Percentiles rank a stretch among this genome's conserved stretches.
Evolutionary conservation across 2,329 filamentous ascomycete genomes (phyloP).

Genomic region (Bipolaris gigantea): DNA sequence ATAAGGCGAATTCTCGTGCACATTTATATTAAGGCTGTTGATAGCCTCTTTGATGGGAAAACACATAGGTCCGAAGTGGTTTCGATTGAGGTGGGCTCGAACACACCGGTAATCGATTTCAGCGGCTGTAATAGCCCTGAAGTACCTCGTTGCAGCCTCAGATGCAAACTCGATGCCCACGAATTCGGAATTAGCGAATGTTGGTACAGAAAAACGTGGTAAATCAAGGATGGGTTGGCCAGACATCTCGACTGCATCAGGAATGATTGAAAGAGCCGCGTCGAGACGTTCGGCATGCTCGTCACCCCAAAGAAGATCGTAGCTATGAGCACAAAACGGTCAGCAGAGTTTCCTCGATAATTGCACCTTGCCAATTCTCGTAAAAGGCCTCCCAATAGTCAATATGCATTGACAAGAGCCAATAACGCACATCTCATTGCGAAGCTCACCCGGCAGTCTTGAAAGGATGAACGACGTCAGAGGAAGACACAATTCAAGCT

Average conservation of each 20-base stretch:
- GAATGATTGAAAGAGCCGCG: background rate
- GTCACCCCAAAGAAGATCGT: slow-evolving; percentile 6
- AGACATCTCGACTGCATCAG: background rate
- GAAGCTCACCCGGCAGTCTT: slow-evolving; percentile 10
- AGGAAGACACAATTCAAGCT: background rate
- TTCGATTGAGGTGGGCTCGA: slow-evolving; percentile 5
- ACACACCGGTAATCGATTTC: slow-evolving; percentile 9
- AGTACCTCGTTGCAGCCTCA: slow-evolving; percentile 8
- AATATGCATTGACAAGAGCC: background rate
- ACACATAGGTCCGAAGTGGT: slow-evolving; percentile 1
- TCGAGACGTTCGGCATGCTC: slow-evolving; percentile 2
- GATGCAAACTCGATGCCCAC: slow-evolving; percentile 6
- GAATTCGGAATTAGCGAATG: slow-evolving; percentile 5
- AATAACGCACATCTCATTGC: slow-evolving; percentile 6
- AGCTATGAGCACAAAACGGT: background rate
- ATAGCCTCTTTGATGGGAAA: slow-evolving; percentile 2
- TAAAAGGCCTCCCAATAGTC: background rate
- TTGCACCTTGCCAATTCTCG: background rate
- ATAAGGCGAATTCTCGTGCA: background rate
- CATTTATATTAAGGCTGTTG: slow-evolving; percentile 1
- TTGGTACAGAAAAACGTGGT: slow-evolving; percentile 1
- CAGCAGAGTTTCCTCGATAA: background rate
- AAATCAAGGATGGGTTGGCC: background rate
- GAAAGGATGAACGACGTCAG: background rate
- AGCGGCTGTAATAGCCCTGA: background rate